Evolutionary conservation across 2,329 filamentous ascomycete genomes (phyloP), one percentile per base, ranked within the genome.

Genomic region (Alternaria rosae): DNA sequence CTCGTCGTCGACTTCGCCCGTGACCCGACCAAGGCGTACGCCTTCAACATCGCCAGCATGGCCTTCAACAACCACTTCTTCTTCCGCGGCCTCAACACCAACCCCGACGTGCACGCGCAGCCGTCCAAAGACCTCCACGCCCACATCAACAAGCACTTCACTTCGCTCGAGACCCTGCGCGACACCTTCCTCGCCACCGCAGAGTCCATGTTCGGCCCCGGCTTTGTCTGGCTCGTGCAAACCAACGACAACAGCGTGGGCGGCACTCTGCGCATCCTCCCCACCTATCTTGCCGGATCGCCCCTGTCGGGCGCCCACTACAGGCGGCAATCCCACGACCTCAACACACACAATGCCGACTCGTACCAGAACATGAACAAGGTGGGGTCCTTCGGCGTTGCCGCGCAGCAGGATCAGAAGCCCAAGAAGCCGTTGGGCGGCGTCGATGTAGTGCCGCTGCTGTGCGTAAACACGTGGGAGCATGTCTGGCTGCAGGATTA

Each of bases 11-110:
- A 88, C 74, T 90, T 90, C 61, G 92, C 94, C 62, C 92, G 93
- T 79, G 88, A 95, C 74, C 91, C 94, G 45, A 85, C 85, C 70
- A 85, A 87, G 66, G 95, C 95, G 43, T 85, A 90, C 71, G 84
- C 91, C 78, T 99, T 99, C 89, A 99, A 98, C 87, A 88, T 96
- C 79, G 95, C 95, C 79, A 97, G 92, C 72, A 97, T 97, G 92
- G 92, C 93, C 58, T 91, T 92, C 86, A 98, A 98, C 87, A 97
- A 89, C 80, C 86, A 89, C 78, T 91, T 93, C 84, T 94, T 93
- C 87, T 94, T 94, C 86, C 79, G 87, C 70, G 81, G 85, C 65
- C 79, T 89, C 54, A 74, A 73, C 64, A 68, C 70, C 20, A 70
- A 71, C 60, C 70, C 76, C 3, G 57, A 73, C 52, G 44, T 73